These are phyloP conservation scores for Ceratocystis variospora DNA, from an alignment of 2,329 filamentous ascomycete genomes.

Conservation along the genomic window DNA sequence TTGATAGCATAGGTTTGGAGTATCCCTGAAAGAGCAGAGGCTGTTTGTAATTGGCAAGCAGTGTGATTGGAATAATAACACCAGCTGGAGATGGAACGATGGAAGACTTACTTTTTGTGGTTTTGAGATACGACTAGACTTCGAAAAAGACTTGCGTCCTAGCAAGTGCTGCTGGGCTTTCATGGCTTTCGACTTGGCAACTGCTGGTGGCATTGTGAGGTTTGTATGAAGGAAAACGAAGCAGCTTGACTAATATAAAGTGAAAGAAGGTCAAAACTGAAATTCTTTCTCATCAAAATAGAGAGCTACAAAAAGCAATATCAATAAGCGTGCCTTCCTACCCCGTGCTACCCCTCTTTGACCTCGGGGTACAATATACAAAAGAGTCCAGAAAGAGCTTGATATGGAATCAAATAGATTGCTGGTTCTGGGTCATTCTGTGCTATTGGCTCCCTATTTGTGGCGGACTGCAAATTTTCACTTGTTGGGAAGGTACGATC, in stretches of 20 bases:
- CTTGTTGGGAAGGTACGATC: not conserved
- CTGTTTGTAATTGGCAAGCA: not conserved
- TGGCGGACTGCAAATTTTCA: not conserved
- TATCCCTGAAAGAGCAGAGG: not conserved
- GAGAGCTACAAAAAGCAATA: not conserved
- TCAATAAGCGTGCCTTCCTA: not conserved
- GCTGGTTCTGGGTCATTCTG: not conserved
- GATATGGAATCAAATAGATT: not conserved
- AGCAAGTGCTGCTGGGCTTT: not conserved
- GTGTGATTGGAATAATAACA: not conserved
- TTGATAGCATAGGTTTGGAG: not conserved
- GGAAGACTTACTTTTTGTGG: not conserved
- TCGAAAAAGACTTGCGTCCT: not conserved
- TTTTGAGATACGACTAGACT: not conserved
- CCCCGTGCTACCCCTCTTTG: not conserved
- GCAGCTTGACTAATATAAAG: not conserved
- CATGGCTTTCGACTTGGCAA: not conserved
- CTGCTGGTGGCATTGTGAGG: not conserved
- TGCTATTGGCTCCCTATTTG: not conserved
- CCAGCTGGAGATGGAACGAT: not conserved
- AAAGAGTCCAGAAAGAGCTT: not conserved
- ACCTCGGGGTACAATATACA: not conserved
- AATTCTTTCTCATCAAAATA: not conserved
- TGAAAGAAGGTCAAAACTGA: not conserved
- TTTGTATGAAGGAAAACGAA: not conserved